These are phyloP conservation scores for Alternaria conjuncta DNA, from an alignment of 2,329 filamentous ascomycete species.

Conservation along the genomic window DNA sequence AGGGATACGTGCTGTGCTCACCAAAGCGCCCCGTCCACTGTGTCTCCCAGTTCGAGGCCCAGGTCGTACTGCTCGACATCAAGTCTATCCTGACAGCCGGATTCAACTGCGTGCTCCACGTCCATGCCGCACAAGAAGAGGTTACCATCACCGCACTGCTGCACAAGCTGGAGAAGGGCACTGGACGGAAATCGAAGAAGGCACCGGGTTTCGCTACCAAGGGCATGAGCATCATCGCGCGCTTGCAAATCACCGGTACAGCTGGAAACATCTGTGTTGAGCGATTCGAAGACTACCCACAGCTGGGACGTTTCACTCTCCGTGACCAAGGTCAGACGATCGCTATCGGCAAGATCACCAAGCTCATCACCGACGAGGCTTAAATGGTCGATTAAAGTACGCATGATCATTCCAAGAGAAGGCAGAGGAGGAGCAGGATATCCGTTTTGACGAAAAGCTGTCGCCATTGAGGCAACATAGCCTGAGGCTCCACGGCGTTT, in stretches of 20 bases:
- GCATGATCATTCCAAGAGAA: neutral
- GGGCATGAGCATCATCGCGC: constrained; percentile 85
- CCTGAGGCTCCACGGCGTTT: neutral
- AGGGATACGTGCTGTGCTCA: constrained; percentile 89
- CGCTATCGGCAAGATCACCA: constrained; percentile 98
- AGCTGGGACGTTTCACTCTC: constrained; percentile 54
- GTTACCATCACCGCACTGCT: constrained; percentile 87
- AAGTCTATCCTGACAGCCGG: constrained; percentile 93
- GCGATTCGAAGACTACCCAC: constrained; percentile 93
- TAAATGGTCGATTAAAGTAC: constrained; percentile 4
- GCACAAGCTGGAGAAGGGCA: constrained; percentile 96
- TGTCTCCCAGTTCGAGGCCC: constrained; percentile 88
- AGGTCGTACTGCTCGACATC: constrained; percentile 92
- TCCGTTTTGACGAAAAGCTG: neutral
- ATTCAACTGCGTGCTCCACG: constrained; percentile 97
- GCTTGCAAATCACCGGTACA: constrained; percentile 84
- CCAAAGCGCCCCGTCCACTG: constrained; percentile 92
- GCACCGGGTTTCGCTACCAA: constrained; percentile 88
- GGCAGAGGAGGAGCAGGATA: neutral
- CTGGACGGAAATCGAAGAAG: constrained; percentile 88
- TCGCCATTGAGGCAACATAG: neutral
- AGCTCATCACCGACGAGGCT: constrained; percentile 65
- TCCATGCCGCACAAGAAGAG: constrained; percentile 97
- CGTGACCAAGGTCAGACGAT: constrained; percentile 88
- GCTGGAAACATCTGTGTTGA: constrained; percentile 91